phyloP scores from a whole-genome alignment of 306 rosid genomes.

The Comarum palustre region DNA sequence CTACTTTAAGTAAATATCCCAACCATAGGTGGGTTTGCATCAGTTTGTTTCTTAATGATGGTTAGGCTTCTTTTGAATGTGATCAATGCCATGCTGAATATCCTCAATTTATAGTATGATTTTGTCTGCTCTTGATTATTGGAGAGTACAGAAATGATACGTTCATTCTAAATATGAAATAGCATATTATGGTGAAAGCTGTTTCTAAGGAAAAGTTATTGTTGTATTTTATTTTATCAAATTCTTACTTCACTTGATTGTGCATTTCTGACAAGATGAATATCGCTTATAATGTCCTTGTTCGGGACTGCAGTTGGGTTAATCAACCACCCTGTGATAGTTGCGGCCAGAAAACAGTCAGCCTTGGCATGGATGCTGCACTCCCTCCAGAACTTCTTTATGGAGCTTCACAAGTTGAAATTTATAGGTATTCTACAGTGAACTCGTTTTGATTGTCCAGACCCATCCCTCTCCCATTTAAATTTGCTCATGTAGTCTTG shows the following conservation, averaged over 20 bases:
- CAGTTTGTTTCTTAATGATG: neutral
- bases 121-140: neutral
- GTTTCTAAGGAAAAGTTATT: neutral
- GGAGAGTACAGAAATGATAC: neutral
- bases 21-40: neutral
- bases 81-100: neutral
- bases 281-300: slow-evolving; percentile 3
- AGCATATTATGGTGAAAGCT: neutral
- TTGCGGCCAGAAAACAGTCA: slow-evolving; percentile 57
- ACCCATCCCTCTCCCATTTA: neutral
- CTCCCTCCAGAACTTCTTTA: slow-evolving; percentile 61
- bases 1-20: neutral
- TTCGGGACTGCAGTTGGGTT: slow-evolving; percentile 65
- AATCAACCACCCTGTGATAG: slow-evolving; percentile 65
- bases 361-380: slow-evolving; percentile 48
- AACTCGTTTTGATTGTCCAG: neutral
- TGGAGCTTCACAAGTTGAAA: slow-evolving; percentile 69
- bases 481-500: neutral
- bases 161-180: neutral
- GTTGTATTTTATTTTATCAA: neutral
- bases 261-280: slow-evolving; percentile 9
- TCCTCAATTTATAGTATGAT: neutral
- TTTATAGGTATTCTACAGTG: slow-evolving; percentile 48
- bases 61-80: neutral
- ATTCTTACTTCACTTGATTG: neutral